These are phyloP conservation scores for Elongisporangium prolatum DNA, from an alignment of 352 stramenopile genomes.

Conservation along the genomic window DNA sequence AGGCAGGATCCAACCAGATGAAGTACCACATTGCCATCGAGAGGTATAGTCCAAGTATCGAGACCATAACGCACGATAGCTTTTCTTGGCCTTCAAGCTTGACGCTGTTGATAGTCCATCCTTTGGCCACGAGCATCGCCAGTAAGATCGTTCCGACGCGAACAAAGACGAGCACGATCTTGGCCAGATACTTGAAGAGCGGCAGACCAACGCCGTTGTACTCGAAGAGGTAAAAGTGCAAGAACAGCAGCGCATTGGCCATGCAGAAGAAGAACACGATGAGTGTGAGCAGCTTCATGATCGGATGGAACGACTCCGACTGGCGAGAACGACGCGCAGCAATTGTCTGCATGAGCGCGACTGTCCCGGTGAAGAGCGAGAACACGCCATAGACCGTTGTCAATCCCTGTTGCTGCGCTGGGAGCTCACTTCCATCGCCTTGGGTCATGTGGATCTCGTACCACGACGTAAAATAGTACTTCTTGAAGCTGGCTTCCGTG, in stretches of 20 bases:
- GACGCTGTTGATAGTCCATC: conserved; percentile 76
- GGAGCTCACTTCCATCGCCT: conserved; percentile 51
- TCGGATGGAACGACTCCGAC: conserved; percentile 75
- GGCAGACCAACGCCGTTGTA: conserved; percentile 67
- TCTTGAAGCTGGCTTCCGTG: conserved; percentile 59
- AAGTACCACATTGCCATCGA: conserved; percentile 81
- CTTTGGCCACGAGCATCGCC: conserved; percentile 72
- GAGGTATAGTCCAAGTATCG: conserved; percentile 59
- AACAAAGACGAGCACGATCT: conserved; percentile 67
- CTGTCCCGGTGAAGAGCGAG: conserved; percentile 29
- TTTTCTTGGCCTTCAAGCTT: conserved; percentile 55
- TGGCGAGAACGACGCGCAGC: conserved; percentile 37
- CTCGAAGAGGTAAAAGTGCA: conserved; percentile 56
- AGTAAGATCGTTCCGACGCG: conserved; percentile 65
- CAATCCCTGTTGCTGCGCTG: conserved; percentile 62
- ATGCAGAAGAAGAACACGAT: conserved; percentile 62
- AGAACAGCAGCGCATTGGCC: conserved; percentile 48
- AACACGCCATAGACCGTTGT: conserved; percentile 47
- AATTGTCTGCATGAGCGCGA: conserved; percentile 31
- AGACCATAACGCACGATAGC: conserved; percentile 61
- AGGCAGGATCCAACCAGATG: conserved; percentile 70
- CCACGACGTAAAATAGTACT: conserved; percentile 80
- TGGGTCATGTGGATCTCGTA: conserved; percentile 80
- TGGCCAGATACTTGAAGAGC: conserved; percentile 63
- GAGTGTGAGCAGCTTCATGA: conserved; percentile 66